Evolutionary conservation across 1,284 basidiomycete genomes (phyloP).

Genomic region (Leccinum fallax): DNA sequence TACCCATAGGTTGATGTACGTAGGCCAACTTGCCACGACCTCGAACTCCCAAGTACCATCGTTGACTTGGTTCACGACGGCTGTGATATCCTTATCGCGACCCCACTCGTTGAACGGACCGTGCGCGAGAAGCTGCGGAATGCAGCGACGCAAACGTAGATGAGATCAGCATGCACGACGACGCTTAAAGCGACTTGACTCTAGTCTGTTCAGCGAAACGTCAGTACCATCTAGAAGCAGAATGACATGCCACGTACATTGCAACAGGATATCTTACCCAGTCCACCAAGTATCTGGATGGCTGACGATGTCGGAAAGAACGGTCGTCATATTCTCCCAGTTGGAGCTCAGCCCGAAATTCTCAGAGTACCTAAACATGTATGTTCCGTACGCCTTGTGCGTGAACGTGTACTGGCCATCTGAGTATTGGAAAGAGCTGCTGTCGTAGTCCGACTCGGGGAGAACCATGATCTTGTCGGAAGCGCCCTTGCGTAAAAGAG

Average conservation of each 20-base stretch:
- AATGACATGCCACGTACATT: constrained; percentile 57
- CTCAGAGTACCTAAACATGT: constrained; percentile 73
- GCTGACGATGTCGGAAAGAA: constrained; percentile 44
- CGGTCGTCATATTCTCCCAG: constrained; percentile 71
- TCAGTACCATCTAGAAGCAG: not conserved
- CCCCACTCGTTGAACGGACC: constrained; percentile 92
- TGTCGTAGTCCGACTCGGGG: constrained; percentile 77
- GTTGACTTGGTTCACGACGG: not conserved
- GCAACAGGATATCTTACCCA: constrained; percentile 75
- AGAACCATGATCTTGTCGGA: constrained; percentile 80
- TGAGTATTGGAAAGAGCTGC: constrained; percentile 58
- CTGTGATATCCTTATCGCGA: constrained; percentile 75
- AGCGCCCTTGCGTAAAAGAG: constrained; percentile 80
- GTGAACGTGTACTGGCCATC: constrained; percentile 70
- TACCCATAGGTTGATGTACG: not conserved
- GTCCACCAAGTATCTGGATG: constrained; percentile 65
- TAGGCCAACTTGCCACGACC: not conserved
- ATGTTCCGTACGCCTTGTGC: constrained; percentile 61
- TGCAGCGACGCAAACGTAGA: constrained; percentile 66
- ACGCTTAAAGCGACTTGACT: constrained; percentile 58
- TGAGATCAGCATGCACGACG: constrained; percentile 77
- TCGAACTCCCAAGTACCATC: not conserved
- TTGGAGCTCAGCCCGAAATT: constrained; percentile 81
- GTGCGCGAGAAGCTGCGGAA: constrained; percentile 83
- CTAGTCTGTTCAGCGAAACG: constrained; percentile 60